Base-by-base conservation (phyloP, 176 grass and related monocot genomes). In the Miscanthus lutarioriparius region DNA sequence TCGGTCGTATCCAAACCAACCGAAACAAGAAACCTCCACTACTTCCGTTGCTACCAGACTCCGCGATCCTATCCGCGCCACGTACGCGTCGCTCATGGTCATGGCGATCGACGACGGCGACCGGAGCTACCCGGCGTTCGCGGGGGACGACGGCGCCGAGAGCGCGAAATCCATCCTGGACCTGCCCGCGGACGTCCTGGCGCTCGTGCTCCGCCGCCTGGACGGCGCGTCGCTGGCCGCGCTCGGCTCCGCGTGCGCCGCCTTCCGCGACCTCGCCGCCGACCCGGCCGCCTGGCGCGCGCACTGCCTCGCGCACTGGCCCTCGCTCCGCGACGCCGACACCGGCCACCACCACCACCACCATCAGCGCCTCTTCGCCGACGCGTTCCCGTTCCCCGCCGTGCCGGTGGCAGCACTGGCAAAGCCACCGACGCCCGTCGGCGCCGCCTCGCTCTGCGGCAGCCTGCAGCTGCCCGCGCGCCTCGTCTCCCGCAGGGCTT, bases 241-340 rank as follows among this genome's bases (percentile, higher is more conserved):
- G 3, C 54, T 77, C 35, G 82, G 86, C 40, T 92, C 92, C 86
- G 48, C 78, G 14, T 63, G 22, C 84, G 35, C 90, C 25, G 66
- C 38, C 64, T 82, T 97, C 82, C 92, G 56, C 26, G 72, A 49
- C 10, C 81, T 97, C 49, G 85, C 92, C 84, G 36, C 70, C 17
- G 74, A 92, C 44, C 86, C 81, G 10, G 71, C n/a, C 39, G 70
- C 79, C 5, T 97, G 92, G 95, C 80, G 78, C 19, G 80, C 67
- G 62, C 91, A 92, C 75, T 97, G 92, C 87, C 33, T 94, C 64
- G 48, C 88, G 43, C 68, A 70, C 12, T 97, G 92, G 85, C 92
- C 94, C 23, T 94, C 94, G n/a, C 75, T 94, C 44, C 53, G 61
- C 27, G 76, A 86, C 75, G 45, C 14, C 58, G 64, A 23, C 72